Conservation (phyloP, 2,329 filamentous ascomycete species). For the Aureobasidium vineae region DNA sequence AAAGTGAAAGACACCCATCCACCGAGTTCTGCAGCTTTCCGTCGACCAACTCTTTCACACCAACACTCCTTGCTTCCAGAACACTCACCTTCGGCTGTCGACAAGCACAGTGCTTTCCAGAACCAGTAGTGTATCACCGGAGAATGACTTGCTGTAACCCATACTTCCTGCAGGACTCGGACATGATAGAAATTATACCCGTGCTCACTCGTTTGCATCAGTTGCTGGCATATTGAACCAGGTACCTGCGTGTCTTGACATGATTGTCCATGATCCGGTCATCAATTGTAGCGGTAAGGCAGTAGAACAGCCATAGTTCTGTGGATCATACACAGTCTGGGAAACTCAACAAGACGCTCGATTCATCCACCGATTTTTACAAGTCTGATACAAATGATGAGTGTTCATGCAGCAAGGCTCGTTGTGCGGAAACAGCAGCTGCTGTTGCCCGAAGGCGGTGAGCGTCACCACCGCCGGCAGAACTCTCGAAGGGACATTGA, state of each 20-base stretch:
- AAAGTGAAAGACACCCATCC: not conserved
- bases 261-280: not conserved
- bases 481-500: not conserved
- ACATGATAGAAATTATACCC: not conserved
- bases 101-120: not conserved
- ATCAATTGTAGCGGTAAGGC: not conserved
- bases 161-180: not conserved
- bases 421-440: not conserved
- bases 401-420: not conserved
- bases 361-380: not conserved
- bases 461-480: not conserved
- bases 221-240: not conserved
- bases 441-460: slow-evolving; percentile 11
- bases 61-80: not conserved
- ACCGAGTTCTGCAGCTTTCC: not conserved
- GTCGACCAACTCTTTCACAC: slow-evolving; percentile 4
- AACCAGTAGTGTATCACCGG: not conserved
- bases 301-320: not conserved
- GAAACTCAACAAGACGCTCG: not conserved
- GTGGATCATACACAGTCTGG: not conserved
- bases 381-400: not conserved
- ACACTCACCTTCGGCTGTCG: not conserved
- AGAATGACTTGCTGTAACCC: not conserved
- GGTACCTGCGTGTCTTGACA: not conserved
- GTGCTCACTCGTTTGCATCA: not conserved